Percentiles rank a stretch among this genome's conserved stretches.
These are phyloP conservation scores for Xylaria castorea DNA, from an alignment of 495 filamentous ascomycete genomes.

Conservation along the genomic window DNA sequence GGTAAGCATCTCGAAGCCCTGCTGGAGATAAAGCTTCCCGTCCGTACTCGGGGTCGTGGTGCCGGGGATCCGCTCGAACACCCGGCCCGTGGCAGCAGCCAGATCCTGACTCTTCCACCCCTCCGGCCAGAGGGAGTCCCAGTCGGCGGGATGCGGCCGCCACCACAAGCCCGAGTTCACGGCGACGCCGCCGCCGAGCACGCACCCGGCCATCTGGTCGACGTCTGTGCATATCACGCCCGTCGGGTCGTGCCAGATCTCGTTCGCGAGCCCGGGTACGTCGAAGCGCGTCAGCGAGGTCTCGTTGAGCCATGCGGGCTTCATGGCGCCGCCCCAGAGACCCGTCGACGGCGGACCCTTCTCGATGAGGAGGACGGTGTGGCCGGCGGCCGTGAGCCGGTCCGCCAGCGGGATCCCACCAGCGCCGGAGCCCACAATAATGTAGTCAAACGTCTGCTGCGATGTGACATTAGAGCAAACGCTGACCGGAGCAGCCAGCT, in stretches of 20 bases:
- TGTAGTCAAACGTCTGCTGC: conserved; percentile 61
- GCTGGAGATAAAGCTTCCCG: conserved; percentile 67
- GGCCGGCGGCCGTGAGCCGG: conserved; percentile 60
- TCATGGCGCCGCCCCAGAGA: conserved; percentile 54
- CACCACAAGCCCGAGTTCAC: conserved; percentile 63
- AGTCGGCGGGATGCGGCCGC: conserved; percentile 56
- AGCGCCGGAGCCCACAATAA: conserved; percentile 64
- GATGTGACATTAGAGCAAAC: conserved; percentile 43
- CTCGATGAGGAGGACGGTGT: conserved; percentile 63
- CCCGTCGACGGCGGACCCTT: conserved; percentile 61
- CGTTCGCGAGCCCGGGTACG: conserved; percentile 70
- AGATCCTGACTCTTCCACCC: conserved; percentile 70
- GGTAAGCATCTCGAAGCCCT: conserved; percentile 60
- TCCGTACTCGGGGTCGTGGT: conserved; percentile 66
- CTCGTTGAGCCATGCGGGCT: conserved; percentile 64
- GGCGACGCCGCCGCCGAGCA: conserved; percentile 70
- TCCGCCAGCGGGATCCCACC: conserved; percentile 64
- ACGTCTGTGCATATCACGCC: conserved; percentile 66
- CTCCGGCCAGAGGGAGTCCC: conserved; percentile 67
- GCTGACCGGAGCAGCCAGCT: conserved; percentile 30
- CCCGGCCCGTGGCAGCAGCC: conserved; percentile 58
- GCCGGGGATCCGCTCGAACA: conserved; percentile 68
- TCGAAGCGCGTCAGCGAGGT: conserved; percentile 70
- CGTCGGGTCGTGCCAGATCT: conserved; percentile 60
- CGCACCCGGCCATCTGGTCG: conserved; percentile 68